Base-by-base conservation (phyloP, 192 early-diverging fungal genomes). In the Martensiomyces pterosporus region DNA sequence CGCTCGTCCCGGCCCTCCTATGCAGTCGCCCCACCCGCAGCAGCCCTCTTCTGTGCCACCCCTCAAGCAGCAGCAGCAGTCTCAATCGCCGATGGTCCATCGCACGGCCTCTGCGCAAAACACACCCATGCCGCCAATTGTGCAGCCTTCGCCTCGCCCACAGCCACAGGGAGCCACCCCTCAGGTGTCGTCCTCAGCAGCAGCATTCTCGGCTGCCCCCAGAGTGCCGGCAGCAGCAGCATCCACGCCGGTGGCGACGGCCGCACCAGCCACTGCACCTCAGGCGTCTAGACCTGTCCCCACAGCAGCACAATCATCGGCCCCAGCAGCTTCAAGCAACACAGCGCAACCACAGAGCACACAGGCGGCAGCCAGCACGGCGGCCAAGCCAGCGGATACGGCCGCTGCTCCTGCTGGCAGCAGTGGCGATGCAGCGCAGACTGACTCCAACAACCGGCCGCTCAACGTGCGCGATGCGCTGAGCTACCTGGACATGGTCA, bases 401-500 rank as follows among this genome's bases (percentile, higher is more conserved):
- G 29, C 29, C 12, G 29, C 29, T 8, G 29, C 29, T 12, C 5
- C 29, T 32, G 29, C 29, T 8, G 12, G 12, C 52, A 15, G 60
- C 33, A 22, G 24, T 27, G 9, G 13, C n/a, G 34, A 48, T 41
- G 48, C 66, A 47, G 25, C 52, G 18, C 56, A 57, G 25, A 25
- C 67, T 1, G 65, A 63, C 22, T 24, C 51, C 18, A 51, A 24
- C 5, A 57, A 43, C 18, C 74, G 67, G 12, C 60, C 67, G 29
- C 66, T 73, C 15, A 71, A 77, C 56, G 97, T 99, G 0, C 85
- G 83, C 51, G 95, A 99, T 56, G 97, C 97, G 0, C 71, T 99
- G 25, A 83, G 91, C 22, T 99, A 99, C 64, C 78, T 99, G 36
- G 97, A 99, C 55, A 80, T 93, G 58, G 97, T 99, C 8, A 94